Base-by-base conservation (phyloP, 1,139 yeast genomes). In the Yamadazyma buinensis region DNA sequence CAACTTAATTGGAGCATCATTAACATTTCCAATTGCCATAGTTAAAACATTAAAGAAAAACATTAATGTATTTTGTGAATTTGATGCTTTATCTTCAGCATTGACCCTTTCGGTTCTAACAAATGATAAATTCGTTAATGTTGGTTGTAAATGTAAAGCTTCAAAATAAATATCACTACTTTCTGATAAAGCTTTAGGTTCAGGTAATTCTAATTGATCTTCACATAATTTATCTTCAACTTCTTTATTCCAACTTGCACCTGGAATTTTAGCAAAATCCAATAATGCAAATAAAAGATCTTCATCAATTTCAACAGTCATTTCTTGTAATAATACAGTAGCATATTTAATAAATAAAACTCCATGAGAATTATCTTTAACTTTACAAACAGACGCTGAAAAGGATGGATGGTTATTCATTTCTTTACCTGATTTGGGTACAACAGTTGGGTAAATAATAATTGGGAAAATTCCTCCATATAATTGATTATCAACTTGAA, bases 11-110 rank as follows among this genome's bases (percentile, higher is more conserved):
- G 98, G 98, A 0, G 99, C 98, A 59, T 92, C 97, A 52, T 92
- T 90, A 40, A 94, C 86, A 57, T 92, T 94, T 20, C 98, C 98
- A 45, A 94, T 78, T 0, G 98, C 95, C 97, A 90, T 90, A 0
- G 97, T 88, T 41, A 94, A 65, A 30, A 92, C 80, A 54, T 92
- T 88, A 47, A 86, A 72, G 50, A 88, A 80, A 57, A 83, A 84
- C 72, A 80, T 74, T 37, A 84, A 51, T 0, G 95, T 71, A 46
- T 83, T 84, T 37, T 76, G 80, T 1, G 86, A 66, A 23, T 34
- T 41, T 1, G 75, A 65, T 0, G 76, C 61, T 74, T 83, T 45
- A 30, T 66, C 75, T 50, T 64, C 75, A 2, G 75, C 75, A 54
- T 82, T 81, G 22, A 84, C 72, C 38, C 87, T 67, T 52, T 88